Base-by-base conservation (phyloP, 2,329 filamentous ascomycete genomes). In the Gremmenia infestans region DNA sequence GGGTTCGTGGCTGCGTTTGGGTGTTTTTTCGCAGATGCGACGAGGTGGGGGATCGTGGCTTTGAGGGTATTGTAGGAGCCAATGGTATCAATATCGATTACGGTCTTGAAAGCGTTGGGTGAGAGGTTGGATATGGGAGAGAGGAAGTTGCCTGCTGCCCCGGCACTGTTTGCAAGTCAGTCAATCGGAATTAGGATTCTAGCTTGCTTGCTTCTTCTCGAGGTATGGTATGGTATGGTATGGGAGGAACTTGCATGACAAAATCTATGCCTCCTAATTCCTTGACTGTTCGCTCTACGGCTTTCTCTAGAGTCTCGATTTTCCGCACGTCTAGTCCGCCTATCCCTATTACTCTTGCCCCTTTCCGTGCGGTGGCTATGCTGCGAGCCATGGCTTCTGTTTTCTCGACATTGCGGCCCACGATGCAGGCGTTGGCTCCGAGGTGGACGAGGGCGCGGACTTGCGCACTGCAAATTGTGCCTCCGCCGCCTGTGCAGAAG, bases 31-130 rank as follows among this genome's bases (percentile, higher is more conserved):
- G 88, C 86, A n/a, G 91, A 95, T 65, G 83, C 79, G 12, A 91
- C 73, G 3, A 99, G 81, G 67, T 96, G 81, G 0, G 91, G 90
- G 36, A 97, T 76, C 1, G 91, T 94, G 3, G 93, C 91, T 75
- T 97, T 97, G 68, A 96, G 80, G 2, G 91, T 96, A 76, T 97
- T 96, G 76, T 89, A 99, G 15, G 89, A 95, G 35, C 94, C 94
- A 37, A 97, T 73, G 2, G 96, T 87, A 70, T 97, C 94, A 68
- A 99, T 99, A 59, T 97, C 94, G 67, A 97, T 93, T 62, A 99
- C 94, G 0, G 89, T 80, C 72, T 92, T 95, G 83, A 99, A 96
- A 3, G 90, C 94, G 70, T 97, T 97, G 56, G 88, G 75, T 42
- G 85, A 91, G 50, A 97, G 81, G 60, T 87, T 87, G 42, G 87